Conservation (phyloP, 139 green algal genomes). For the Chlamydomonas schloesseri region DNA sequence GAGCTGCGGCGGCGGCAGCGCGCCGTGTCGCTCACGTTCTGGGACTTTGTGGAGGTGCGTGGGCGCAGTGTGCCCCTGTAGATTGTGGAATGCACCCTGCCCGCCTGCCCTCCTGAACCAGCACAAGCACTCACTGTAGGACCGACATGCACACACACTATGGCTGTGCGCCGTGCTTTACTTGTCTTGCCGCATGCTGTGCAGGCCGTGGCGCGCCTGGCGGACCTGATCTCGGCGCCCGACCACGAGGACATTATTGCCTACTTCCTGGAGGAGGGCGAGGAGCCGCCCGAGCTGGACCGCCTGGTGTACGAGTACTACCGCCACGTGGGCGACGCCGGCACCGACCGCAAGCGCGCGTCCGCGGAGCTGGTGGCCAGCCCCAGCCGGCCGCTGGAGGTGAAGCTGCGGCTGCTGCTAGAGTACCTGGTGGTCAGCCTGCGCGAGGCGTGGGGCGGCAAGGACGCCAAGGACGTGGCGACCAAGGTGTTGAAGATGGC, state of each 20-base stretch:
- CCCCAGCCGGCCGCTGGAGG: slow-evolving; percentile 44
- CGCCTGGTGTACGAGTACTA: slow-evolving; percentile 37
- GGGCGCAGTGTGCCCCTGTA: too few relatives aligned
- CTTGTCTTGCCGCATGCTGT: too few relatives aligned
- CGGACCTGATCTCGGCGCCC: slow-evolving; percentile 48
- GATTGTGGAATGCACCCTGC: too few relatives aligned
- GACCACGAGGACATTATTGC: slow-evolving; percentile 1
- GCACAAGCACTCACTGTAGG: too few relatives aligned
- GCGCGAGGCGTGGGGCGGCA: slow-evolving; percentile 24
- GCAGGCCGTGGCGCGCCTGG: slow-evolving; percentile 53
- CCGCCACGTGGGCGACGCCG: not conserved
- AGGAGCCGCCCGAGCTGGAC: slow-evolving; percentile 11
- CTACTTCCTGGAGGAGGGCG: not conserved
- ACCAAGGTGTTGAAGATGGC: slow-evolving; percentile 51
- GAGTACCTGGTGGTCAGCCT: slow-evolving; percentile 46
- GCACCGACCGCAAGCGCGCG: not conserved
- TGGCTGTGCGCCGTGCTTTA: too few relatives aligned
- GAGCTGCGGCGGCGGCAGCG: slow-evolving; percentile 66
- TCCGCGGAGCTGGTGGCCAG: slow-evolving; percentile 36
- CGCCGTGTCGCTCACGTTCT: slow-evolving; percentile 57
- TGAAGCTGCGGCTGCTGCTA: slow-evolving; percentile 54
- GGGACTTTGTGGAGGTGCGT: slow-evolving; percentile 66
- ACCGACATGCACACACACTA: too few relatives aligned
- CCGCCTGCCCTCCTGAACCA: too few relatives aligned
- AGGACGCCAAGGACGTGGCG: slow-evolving; percentile 31